These are phyloP conservation scores for Cyclostephanos tholiformis DNA, from an alignment of 108 stramenopile genomes.

Conservation along the genomic window DNA sequence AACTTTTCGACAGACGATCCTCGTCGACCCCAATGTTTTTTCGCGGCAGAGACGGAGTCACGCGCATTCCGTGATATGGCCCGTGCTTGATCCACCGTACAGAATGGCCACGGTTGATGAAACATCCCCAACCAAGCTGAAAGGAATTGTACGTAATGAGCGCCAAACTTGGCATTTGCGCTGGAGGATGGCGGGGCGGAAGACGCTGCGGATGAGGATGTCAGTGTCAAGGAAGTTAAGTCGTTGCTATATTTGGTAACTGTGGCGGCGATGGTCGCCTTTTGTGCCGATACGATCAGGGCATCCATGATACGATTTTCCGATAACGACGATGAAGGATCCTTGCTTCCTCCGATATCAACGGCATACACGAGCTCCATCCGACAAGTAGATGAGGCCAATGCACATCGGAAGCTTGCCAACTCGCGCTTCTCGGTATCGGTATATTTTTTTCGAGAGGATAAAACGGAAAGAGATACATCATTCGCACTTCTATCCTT, in stretches of 20 bases:
- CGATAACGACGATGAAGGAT: neutral
- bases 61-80: constrained; percentile 50
- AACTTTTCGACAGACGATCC: constrained; percentile 41
- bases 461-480: constrained; percentile 3
- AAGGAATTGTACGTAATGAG: constrained; percentile 51
- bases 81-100: constrained; percentile 52
- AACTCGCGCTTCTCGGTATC: constrained; percentile 23
- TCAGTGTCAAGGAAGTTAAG: neutral
- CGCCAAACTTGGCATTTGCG: constrained; percentile 32
- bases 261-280: constrained; percentile 26
- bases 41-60: constrained; percentile 35
- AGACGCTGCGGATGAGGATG: neutral
- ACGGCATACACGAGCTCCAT: constrained; percentile 15
- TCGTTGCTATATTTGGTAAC: constrained; percentile 15
- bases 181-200: neutral
- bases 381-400: constrained; percentile 20
- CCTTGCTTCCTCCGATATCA: neutral
- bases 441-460: constrained; percentile 17
- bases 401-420: constrained; percentile 24
- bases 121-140: constrained; percentile 72
- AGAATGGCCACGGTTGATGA: constrained; percentile 65
- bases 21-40: constrained; percentile 48
- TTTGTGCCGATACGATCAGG: constrained; percentile 20
- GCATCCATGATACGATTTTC: constrained; percentile 5
- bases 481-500: neutral